Evolutionary conservation across 2,329 filamentous ascomycete genomes (phyloP), one percentile per base, ranked within the genome.

Genomic region (Phyllosticta capitalensis): DNA sequence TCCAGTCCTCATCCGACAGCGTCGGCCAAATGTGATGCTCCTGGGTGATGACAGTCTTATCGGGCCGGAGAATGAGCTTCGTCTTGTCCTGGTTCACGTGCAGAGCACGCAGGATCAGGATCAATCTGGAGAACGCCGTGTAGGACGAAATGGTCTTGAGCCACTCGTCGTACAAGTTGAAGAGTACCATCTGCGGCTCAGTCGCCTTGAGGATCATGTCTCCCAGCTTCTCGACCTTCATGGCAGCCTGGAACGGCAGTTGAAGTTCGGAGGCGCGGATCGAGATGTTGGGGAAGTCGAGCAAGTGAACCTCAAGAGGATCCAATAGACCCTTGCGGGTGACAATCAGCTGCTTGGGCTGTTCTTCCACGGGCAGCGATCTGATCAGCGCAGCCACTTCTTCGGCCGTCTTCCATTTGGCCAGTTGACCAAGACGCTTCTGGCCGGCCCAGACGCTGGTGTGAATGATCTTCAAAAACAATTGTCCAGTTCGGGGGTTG

Each of bases 331-430:
- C 94, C 78, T 99, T 99, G 61, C 94, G 85, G 6, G 95, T 99
- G 55, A 99, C 94, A 67, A 99, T 99, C 49, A 99, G 85, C 76
- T 99, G 94, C 77, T 97, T 97, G 45, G 94, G 94, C 72, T 99
- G 95, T 75, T 99, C 95, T 79, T 99, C 94, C 6, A 96, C 91
- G 0, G 94, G 94, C 50, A 99, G 75, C 1, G 94, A 99, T 65
- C 94, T 85, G 71, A 99, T 99, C 51, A 99, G 81, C 20, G 94
- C 95, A 4, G 94, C 94, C 2, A 99, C 95, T 90, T 99, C 94
- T 85, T 99, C 94, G 1, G 94, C 94, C 17, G 94, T 99, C 82
- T 99, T 99, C 94, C 94, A 99, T 73, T 99, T 99, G 53, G 94
- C 94, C 65, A 99, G 78, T 74, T 99, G 94, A 65, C 95, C 95